Conservation (phyloP, 805 yeast species). For the Lipomyces chichibuensis region DNA sequence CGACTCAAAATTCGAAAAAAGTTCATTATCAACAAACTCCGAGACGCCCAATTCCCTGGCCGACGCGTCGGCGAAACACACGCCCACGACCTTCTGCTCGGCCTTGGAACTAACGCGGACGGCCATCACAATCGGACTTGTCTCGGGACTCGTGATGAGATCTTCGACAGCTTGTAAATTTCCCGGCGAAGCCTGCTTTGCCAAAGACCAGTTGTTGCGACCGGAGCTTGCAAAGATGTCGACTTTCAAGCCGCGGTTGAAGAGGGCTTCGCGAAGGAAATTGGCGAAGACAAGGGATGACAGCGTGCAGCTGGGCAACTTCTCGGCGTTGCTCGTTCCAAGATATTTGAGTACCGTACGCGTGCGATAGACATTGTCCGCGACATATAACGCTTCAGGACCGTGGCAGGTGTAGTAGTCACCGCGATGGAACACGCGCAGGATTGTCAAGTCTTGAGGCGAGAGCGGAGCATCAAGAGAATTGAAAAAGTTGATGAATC, state of each 20-base stretch:
- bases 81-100: conserved; percentile 64
- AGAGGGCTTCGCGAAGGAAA: conserved; percentile 64
- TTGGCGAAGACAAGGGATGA: conserved; percentile 73
- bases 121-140: conserved; percentile 60
- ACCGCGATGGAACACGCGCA: conserved; percentile 31
- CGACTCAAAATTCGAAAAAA: conserved; percentile 83
- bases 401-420: conserved; percentile 78
- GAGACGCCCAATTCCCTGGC: conserved; percentile 66
- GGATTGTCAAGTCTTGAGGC: conserved; percentile 13
- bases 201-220: conserved; percentile 54
- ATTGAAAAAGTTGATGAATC: conserved; percentile 41
- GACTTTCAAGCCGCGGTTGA: conserved; percentile 73
- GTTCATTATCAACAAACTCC: conserved; percentile 85
- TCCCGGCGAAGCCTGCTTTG: conserved; percentile 82
- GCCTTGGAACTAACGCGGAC: conserved; percentile 49
- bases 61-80: conserved; percentile 77
- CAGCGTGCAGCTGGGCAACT: conserved; percentile 69
- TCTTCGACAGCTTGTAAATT: conserved; percentile 79
- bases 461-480: conserved; percentile 15
- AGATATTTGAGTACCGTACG: conserved; percentile 69
- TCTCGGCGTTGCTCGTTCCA: conserved; percentile 46
- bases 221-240: conserved; percentile 63
- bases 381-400: conserved; percentile 78
- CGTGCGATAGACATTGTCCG: conserved; percentile 83
- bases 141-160: conserved; percentile 55